Conservation (phyloP, 306 rosid genomes). For the Quercus dentata region DNA sequence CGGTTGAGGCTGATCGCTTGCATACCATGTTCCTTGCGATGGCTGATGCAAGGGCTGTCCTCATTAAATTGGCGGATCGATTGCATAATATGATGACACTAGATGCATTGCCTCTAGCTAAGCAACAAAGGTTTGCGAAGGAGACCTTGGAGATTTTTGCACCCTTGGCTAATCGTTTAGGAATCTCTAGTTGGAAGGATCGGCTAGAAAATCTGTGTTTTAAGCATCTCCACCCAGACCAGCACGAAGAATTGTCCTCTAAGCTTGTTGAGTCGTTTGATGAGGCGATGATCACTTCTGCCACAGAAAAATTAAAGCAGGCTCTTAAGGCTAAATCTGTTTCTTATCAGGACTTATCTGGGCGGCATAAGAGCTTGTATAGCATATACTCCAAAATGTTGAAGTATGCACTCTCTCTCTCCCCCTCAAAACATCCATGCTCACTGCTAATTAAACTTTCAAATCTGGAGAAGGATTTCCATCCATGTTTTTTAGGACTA, state of each 20-base stretch:
- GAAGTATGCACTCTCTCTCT: slow-evolving; percentile 51
- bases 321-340: slow-evolving; percentile 67
- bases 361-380: slow-evolving; percentile 91
- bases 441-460: not conserved
- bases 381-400: slow-evolving; percentile 86
- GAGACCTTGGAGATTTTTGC: slow-evolving; percentile 98
- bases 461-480: not conserved
- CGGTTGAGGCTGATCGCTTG: slow-evolving; percentile 85
- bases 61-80: slow-evolving; percentile 90
- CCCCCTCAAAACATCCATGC: not conserved
- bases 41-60: slow-evolving; percentile 98
- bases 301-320: slow-evolving; percentile 53
- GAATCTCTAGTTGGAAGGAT: slow-evolving; percentile 92
- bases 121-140: slow-evolving; percentile 90
- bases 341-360: slow-evolving; percentile 74
- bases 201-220: slow-evolving; percentile 83
- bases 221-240: slow-evolving; percentile 76
- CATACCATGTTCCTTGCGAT: slow-evolving; percentile 98
- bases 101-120: slow-evolving; percentile 66
- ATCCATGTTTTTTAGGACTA: not conserved
- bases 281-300: slow-evolving; percentile 76
- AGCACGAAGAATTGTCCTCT: slow-evolving; percentile 66
- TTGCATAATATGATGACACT: slow-evolving; percentile 93
- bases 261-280: slow-evolving; percentile 75
- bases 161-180: slow-evolving; percentile 90